phyloP scores from a whole-genome alignment of 2,329 filamentous ascomycete genomes.

The Sporothrix schenckii region DNA sequence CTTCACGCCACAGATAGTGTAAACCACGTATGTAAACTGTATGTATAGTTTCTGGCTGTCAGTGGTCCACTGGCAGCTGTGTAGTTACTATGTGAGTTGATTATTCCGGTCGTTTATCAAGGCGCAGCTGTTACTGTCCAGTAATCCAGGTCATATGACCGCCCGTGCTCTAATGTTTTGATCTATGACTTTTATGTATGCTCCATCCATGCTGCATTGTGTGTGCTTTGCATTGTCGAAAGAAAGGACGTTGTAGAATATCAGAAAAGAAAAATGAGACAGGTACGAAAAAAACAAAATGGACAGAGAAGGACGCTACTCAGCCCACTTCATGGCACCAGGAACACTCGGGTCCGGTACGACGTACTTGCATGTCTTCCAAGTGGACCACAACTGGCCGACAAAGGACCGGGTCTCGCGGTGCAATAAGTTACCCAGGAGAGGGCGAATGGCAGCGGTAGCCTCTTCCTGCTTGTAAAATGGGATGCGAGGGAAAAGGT shows the following conservation, averaged over 20 bases:
- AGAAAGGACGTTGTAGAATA: not conserved
- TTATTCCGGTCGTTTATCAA: not conserved
- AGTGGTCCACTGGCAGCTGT: not conserved
- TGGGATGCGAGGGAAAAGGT: constrained; percentile 84
- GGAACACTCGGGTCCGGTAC: constrained; percentile 46
- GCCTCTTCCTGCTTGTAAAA: constrained; percentile 39
- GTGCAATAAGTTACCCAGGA: constrained; percentile 96
- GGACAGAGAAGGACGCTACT: constrained; percentile 28
- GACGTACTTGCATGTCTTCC: constrained; percentile 53
- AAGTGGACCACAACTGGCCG: constrained; percentile 51
- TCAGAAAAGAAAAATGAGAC: not conserved
- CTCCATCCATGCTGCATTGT: not conserved
- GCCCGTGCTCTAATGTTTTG: constrained; percentile 3
- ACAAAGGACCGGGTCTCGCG: constrained; percentile 62
- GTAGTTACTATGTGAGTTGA: not conserved
- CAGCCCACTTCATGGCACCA: constrained; percentile 46
- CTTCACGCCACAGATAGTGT: too few species aligned
- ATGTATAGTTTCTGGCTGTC: not conserved
- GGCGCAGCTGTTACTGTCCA: not conserved
- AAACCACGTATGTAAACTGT: not conserved
- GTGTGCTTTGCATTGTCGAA: not conserved
- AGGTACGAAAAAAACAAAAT: not conserved
- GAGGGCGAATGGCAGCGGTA: constrained; percentile 57
- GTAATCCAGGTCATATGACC: not conserved
- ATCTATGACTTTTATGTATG: constrained; percentile 8